Conservation (phyloP, 805 yeast genomes). For the Candida patagonica region DNA sequence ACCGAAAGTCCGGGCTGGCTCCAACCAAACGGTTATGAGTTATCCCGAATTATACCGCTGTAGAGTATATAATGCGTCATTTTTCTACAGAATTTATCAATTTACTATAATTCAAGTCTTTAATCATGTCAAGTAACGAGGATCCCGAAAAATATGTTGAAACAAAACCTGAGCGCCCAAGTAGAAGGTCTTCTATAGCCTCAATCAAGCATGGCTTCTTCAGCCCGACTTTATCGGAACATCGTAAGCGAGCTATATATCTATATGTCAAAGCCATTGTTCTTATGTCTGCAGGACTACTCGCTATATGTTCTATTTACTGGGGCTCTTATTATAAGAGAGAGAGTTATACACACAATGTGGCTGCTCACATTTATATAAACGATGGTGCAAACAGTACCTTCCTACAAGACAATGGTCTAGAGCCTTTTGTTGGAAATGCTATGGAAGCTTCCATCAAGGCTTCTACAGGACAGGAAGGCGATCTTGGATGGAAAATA, state of each 20-base stretch:
- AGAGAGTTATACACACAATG: slow-evolving; percentile 24
- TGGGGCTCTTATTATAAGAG: slow-evolving; percentile 41
- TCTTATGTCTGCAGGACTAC: slow-evolving; percentile 7
- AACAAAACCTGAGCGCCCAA: no score
- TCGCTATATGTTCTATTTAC: slow-evolving; percentile 36
- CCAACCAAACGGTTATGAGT: no score
- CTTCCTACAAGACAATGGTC: slow-evolving; percentile 6
- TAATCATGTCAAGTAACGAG: no score
- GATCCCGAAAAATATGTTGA: no score
- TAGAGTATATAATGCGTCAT: no score
- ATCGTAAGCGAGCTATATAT: not conserved
- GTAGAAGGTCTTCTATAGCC: no score
- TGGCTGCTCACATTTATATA: slow-evolving; percentile 33
- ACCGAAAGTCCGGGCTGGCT: no score
- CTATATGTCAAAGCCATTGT: not conserved
- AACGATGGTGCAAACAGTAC: slow-evolving; percentile 23
- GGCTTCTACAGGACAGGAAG: slow-evolving; percentile 14
- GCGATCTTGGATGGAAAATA: slow-evolving; percentile 23
- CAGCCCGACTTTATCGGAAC: not conserved
- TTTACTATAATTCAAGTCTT: no score
- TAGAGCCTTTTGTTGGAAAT: not conserved
- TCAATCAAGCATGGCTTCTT: slow-evolving; percentile 3
- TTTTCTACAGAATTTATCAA: no score
- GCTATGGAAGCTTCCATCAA: slow-evolving; percentile 5
- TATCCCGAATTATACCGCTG: no score